These are phyloP conservation scores for Macadamia tetraphylla DNA, from an alignment of 164 flowering plant genomes.

Conservation along the genomic window DNA sequence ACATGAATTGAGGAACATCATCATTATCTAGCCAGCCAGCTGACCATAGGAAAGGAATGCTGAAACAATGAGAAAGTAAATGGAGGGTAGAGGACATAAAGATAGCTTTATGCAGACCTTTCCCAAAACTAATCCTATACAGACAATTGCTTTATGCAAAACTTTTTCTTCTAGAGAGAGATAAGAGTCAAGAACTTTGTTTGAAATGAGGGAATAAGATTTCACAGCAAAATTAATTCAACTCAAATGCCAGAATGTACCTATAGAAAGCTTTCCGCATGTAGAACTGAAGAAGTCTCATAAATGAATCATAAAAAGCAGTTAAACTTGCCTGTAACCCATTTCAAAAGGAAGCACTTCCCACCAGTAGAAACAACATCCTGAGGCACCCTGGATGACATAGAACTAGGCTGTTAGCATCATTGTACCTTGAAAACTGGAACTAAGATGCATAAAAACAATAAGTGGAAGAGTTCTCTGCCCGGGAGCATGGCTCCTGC, in stretches of 20 bases:
- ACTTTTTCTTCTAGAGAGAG: no score
- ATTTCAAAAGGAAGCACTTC: conserved; percentile 64
- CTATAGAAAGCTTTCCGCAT: background rate
- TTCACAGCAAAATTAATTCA: background rate
- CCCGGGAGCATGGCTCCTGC: no score
- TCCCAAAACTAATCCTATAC: no score
- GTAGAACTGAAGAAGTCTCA: background rate
- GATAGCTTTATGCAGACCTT: background rate
- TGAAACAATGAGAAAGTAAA: background rate
- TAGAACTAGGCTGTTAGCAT: background rate
- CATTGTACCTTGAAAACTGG: background rate
- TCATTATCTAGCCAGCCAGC: no score
- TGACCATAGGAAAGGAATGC: no score
- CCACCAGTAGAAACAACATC: conserved; percentile 88
- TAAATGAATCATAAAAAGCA: conserved; percentile 1
- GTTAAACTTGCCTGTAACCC: conserved; percentile 70
- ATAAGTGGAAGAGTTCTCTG: no score
- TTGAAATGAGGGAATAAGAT: no score
- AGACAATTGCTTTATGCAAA: no score
- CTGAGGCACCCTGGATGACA: conserved; percentile 77
- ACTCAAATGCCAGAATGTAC: background rate
- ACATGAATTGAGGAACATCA: no score
- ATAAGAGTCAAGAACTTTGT: no score
- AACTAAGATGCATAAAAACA: background rate
- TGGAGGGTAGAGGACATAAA: background rate